Evolutionary conservation across 225 moss, liverwort and hornwort genomes (phyloP).

Genomic region (Polytrichum commune): DNA sequence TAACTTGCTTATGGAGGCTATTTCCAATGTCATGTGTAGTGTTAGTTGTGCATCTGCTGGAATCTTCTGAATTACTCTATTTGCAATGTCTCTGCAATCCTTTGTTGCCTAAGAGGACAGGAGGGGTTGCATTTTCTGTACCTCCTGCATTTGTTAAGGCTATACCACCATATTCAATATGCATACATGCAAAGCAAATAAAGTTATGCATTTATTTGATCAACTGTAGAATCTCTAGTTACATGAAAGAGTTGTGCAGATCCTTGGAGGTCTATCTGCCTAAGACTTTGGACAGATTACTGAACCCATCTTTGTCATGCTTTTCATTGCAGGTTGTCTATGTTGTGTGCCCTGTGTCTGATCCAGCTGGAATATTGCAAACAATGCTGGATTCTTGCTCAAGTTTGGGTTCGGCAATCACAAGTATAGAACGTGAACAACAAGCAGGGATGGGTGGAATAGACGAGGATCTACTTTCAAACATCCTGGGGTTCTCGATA

Average conservation of each 20-base stretch:
- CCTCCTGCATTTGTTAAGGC: no score
- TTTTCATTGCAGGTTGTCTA: conserved; percentile 78
- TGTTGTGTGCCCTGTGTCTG: conserved; percentile 85
- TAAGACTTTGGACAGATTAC: no score
- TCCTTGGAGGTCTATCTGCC: no score
- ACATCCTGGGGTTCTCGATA: conserved; percentile 75
- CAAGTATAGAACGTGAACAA: conserved; percentile 53
- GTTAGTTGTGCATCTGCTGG: no score
- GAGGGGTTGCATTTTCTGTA: neutral
- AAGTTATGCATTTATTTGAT: neutral
- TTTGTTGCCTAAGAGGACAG: no score
- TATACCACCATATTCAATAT: no score
- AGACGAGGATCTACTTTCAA: conserved; percentile 54
- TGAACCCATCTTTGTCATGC: neutral
- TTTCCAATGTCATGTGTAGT: no score
- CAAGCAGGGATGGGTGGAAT: conserved; percentile 23
- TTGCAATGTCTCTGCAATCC: no score
- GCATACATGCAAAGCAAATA: neutral
- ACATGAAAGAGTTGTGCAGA: no score
- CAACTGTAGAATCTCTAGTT: no score
- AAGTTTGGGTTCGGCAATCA: conserved; percentile 64
- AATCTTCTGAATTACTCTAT: no score
- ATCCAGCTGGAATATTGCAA: conserved; percentile 84
- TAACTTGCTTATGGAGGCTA: no score
- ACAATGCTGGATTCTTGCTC: conserved; percentile 78